Conservation (phyloP, 2,329 filamentous ascomycete genomes). For the Diplodia mutila region DNA sequence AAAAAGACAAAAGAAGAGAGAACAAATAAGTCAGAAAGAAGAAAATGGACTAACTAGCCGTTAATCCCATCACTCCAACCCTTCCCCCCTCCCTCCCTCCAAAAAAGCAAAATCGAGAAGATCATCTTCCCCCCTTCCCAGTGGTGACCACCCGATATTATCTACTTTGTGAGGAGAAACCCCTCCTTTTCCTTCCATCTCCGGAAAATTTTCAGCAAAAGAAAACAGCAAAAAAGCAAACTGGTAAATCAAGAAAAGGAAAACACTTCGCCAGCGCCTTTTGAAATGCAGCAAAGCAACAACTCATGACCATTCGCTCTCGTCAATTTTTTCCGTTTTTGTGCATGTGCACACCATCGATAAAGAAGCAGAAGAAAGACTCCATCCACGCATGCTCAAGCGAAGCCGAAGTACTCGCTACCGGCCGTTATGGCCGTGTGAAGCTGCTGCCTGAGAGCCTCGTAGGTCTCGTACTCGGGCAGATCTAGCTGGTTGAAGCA, state of each 20-base stretch:
- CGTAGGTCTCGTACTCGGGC: slow-evolving; percentile 97
- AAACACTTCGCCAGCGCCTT: slow-evolving; percentile 14
- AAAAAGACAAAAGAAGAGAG: not conserved
- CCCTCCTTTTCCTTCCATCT: not conserved
- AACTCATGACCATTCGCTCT: not conserved
- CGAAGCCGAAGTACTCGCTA: slow-evolving; percentile 96
- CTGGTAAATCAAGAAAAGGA: not conserved
- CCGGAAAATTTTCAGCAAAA: not conserved
- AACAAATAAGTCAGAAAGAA: not conserved
- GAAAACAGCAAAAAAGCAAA: not conserved
- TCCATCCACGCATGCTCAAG: slow-evolving; percentile 58
- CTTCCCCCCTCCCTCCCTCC: not conserved
- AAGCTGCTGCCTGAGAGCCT: slow-evolving; percentile 81
- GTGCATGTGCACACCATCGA: not conserved
- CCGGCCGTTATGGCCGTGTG: slow-evolving; percentile 97
- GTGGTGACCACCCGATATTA: slow-evolving; percentile 7
- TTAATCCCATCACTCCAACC: not conserved
- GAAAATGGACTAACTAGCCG: not conserved
- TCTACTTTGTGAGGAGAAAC: not conserved
- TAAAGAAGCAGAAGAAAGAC: not conserved
- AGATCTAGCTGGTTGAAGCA: slow-evolving; percentile 99
- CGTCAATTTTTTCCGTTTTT: slow-evolving; percentile 9
- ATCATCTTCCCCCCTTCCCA: not conserved
- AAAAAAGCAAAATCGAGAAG: slow-evolving; percentile 1
- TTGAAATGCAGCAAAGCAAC: slow-evolving; percentile 15